phyloP scores from a whole-genome alignment of 805 yeast genomes.

The Priceomyces medius region DNA sequence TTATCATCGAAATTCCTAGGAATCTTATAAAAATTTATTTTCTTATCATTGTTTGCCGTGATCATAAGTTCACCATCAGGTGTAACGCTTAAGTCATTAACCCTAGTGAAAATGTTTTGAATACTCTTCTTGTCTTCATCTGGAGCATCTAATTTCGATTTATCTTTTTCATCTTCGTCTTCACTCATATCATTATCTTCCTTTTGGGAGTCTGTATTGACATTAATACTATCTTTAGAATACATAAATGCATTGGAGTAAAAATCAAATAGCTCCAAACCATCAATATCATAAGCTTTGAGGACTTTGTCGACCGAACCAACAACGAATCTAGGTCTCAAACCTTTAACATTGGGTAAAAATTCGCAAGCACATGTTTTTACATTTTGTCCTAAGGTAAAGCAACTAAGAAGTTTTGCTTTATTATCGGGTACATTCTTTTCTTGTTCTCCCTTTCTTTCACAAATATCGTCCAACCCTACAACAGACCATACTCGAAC shows the following conservation, averaged over 20 bases:
- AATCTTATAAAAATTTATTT: conserved; percentile 59
- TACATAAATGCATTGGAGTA: conserved; percentile 32
- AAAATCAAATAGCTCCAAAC: conserved; percentile 43
- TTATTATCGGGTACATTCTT: conserved; percentile 2
- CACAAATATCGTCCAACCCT: conserved; percentile 20
- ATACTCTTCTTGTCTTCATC: conserved; percentile 9
- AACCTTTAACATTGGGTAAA: conserved; percentile 41
- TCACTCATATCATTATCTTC: conserved; percentile 6
- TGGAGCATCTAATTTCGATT: conserved; percentile 2
- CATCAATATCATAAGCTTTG: conserved; percentile 39
- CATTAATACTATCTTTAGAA: conserved; percentile 18
- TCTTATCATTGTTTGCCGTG: conserved; percentile 62
- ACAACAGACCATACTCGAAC: conserved; percentile 68
- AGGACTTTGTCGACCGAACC: conserved; percentile 74
- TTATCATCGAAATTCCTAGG: conserved; percentile 33
- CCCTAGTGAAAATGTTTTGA: conserved; percentile 41
- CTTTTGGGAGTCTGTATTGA: conserved; percentile 14
- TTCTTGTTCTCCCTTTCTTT: conserved; percentile 11
- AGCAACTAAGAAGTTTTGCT: conserved; percentile 29
- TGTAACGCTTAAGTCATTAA: conserved; percentile 68
- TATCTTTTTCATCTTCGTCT: conserved; percentile 1
- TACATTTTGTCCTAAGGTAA: conserved; percentile 39
- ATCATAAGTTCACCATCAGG: conserved; percentile 61
- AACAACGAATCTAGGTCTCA: conserved; percentile 52
- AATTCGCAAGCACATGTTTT: conserved; percentile 61